These are phyloP conservation scores for Hymenoscyphus fraxineus DNA, from an alignment of 2,329 filamentous ascomycete species.

Conservation along the genomic window DNA sequence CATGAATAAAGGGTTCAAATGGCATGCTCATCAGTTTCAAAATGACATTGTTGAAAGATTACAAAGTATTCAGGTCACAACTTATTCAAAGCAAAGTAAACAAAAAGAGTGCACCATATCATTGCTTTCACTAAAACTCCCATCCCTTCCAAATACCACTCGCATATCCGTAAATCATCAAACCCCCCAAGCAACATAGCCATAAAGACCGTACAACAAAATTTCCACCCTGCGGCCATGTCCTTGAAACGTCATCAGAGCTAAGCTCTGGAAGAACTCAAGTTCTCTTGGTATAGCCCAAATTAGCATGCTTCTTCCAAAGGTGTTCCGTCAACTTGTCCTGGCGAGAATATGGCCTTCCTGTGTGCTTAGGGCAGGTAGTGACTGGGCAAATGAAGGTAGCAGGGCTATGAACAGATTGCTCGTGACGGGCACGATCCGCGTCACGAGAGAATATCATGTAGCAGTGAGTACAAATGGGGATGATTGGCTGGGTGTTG, in stretches of 20 bases:
- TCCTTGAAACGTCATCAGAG: not conserved
- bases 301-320: not conserved
- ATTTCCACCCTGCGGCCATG: too few species aligned
- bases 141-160: too few species aligned
- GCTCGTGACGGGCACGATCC: not conserved
- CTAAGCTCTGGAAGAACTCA: not conserved
- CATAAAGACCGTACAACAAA: too few species aligned
- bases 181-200: too few species aligned
- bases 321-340: not conserved
- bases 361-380: not conserved
- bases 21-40: too few species aligned
- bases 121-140: too few species aligned
- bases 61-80: too few species aligned
- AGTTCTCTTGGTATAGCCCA: not conserved
- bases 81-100: too few species aligned
- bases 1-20: too few species aligned
- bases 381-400: not conserved
- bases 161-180: too few species aligned
- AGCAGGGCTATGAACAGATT: not conserved
- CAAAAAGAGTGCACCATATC: too few species aligned
- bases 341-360: not conserved
- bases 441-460: not conserved
- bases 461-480: not conserved
- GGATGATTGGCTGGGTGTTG: not conserved
- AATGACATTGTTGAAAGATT: too few species aligned